These are phyloP conservation scores for Crepidotus variabilis DNA, from an alignment of 768 basidiomycete species.

Conservation along the genomic window DNA sequence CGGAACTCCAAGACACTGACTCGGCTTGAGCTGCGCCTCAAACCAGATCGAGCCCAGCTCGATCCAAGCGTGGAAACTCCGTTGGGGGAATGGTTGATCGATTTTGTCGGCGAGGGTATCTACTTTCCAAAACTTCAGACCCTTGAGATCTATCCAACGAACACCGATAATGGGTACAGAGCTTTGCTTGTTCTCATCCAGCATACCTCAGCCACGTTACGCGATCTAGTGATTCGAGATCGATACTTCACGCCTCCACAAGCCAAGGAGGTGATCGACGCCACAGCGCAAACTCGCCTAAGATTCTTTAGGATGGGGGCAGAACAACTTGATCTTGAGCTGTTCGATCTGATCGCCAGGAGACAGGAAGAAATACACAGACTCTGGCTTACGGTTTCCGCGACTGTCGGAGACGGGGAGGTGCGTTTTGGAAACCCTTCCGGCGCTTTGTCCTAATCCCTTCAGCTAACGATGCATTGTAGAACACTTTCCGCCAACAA, in stretches of 20 bases:
- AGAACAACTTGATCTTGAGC: slow-evolving; percentile 21
- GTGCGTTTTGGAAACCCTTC: slow-evolving; percentile 1
- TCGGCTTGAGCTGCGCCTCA: slow-evolving; percentile 32
- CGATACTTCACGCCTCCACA: slow-evolving; percentile 33
- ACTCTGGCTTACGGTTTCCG: slow-evolving; percentile 27
- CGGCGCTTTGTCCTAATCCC: background rate
- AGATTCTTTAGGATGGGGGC: slow-evolving; percentile 28
- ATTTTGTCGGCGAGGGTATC: slow-evolving; percentile 17
- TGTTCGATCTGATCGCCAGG: slow-evolving; percentile 27
- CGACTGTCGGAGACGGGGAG: slow-evolving; percentile 8
- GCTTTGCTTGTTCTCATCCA: slow-evolving; percentile 24
- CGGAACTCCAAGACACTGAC: slow-evolving; percentile 24
- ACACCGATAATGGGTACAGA: slow-evolving; percentile 25
- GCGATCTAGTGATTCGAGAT: slow-evolving; percentile 31
- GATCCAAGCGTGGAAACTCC: slow-evolving; percentile 23
- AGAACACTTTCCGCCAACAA: slow-evolving; percentile 19
- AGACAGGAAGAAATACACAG: slow-evolving; percentile 23
- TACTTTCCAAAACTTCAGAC: slow-evolving; percentile 23
- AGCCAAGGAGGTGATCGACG: slow-evolving; percentile 18
- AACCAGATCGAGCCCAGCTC: slow-evolving; percentile 25
- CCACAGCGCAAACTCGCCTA: slow-evolving; percentile 20
- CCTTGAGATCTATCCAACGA: slow-evolving; percentile 37
- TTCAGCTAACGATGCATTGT: background rate
- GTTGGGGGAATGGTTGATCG: slow-evolving; percentile 29
- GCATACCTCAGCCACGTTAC: slow-evolving; percentile 27